Evolutionary conservation across 2,329 filamentous ascomycete species (phyloP), one percentile per base, ranked within the genome.

Genomic region (Akanthomyces uredinophilus): DNA sequence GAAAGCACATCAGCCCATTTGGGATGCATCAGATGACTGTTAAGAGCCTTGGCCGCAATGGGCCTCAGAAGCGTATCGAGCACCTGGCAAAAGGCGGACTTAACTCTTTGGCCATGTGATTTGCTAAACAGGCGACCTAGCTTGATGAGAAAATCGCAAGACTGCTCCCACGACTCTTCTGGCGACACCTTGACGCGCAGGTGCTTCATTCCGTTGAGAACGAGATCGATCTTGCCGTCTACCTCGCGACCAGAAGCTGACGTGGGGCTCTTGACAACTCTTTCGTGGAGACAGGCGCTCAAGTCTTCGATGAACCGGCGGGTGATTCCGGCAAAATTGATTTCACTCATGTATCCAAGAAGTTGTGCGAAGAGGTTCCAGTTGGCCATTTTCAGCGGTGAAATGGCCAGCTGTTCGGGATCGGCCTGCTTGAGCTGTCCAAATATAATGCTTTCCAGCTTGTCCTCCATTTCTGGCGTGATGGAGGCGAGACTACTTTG

Each of bases 331-430:
- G 86, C 79, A 73, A 99, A 98, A 71, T 96, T 94, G 66, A 95
- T 88, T 50, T 90, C 89, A 75, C 95, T 97, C 90, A 99, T 96
- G 44, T 93, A 89, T n/a, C 96, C 95, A 1, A 99, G 83, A 4
- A 99, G 80, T 69, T 96, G 91, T 22, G 92, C 89, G 72, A 97
- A 97, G 3, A 99, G 87, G 63, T 91, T 90, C 94, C 94, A 99
- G 70, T 99, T 99, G 16, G 95, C 91, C 75, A 95, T 87, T 66
- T 92, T 92, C 27, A 98, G 79, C 0, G 91, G 87, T 0, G 92
- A 96, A 10, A 88, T 81, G 65, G 87, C 80, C 4, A 94, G 79
- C 69, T 93, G 87, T 8, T 96, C 92, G 0, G 90, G 87, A 64
- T 98, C 93, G 8, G 92, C 89, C 51, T 89, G 90, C 70, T 93